Evolutionary conservation across 2,329 filamentous ascomycete genomes (phyloP).

Genomic region (Macrophomina pseudophaseolina): DNA sequence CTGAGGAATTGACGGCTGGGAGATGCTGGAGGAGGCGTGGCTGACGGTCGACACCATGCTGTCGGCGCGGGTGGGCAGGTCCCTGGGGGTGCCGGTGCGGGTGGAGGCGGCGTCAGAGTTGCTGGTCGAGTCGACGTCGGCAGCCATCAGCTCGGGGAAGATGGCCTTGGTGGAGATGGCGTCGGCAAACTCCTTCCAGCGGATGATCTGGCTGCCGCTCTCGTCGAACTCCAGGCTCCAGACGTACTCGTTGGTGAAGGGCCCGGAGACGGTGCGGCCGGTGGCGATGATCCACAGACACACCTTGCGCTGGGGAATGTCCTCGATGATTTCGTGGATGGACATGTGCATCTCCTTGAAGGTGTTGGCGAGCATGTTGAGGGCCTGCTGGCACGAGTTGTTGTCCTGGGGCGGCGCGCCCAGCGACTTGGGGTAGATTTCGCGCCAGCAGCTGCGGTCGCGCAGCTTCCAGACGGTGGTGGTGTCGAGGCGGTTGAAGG

Average conservation of each 20-base stretch:
- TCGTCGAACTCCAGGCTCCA: constrained; percentile 26
- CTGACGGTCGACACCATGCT: constrained; percentile 23
- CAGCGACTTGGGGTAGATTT: constrained; percentile 25
- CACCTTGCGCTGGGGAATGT: constrained; percentile 19
- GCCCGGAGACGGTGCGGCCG: constrained; percentile 29
- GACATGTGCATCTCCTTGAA: constrained; percentile 19
- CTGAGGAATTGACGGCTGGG: neutral
- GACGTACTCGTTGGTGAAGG: constrained; percentile 31
- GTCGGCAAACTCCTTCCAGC: constrained; percentile 26
- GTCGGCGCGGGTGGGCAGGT: constrained; percentile 22
- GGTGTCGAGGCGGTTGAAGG: constrained; percentile 26
- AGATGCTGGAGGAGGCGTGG: neutral
- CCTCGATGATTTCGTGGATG: constrained; percentile 23
- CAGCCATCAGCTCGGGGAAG: constrained; percentile 34
- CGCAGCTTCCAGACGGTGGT: constrained; percentile 18
- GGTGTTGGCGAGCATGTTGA: constrained; percentile 23
- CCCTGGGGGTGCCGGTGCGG: constrained; percentile 1
- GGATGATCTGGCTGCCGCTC: constrained; percentile 14
- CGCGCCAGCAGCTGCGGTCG: constrained; percentile 16
- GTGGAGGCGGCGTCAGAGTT: neutral
- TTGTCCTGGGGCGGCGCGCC: constrained; percentile 13
- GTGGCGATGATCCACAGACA: constrained; percentile 19
- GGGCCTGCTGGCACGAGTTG: neutral
- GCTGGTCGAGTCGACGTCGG: neutral
- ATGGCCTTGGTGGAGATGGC: constrained; percentile 3